A percentile compares a stretch with the other conserved stretches of the same genome.
These are phyloP conservation scores for Thelephora terrestris DNA, from an alignment of 1,284 basidiomycete genomes.

Conservation along the genomic window DNA sequence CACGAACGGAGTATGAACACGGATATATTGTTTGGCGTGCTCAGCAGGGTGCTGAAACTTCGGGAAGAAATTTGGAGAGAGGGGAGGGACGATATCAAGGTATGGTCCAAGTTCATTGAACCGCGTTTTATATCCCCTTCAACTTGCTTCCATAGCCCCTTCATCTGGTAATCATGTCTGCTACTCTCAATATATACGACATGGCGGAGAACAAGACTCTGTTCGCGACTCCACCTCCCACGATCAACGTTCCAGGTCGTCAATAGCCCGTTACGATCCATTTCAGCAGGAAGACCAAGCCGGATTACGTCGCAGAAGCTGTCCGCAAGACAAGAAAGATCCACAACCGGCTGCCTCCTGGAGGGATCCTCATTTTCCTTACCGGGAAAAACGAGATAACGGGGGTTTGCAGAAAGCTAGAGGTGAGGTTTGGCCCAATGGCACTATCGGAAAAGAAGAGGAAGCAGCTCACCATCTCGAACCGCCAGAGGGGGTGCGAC, in stretches of 20 bases:
- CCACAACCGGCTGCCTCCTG: conserved; percentile 59
- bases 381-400: conserved; percentile 74
- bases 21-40: conserved; percentile 92
- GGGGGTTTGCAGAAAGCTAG: conserved; percentile 59
- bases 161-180: conserved; percentile 97
- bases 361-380: conserved; percentile 67
- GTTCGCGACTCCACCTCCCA: conserved; percentile 78
- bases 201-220: conserved; percentile 84
- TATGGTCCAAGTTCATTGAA: conserved; percentile 19
- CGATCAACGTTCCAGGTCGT: conserved; percentile 83
- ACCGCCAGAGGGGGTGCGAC: conserved; percentile 28
- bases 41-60: conserved; percentile 85
- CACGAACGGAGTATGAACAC: conserved; percentile 99
- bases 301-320: conserved; percentile 88
- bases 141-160: conserved; percentile 49
- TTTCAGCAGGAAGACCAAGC: conserved; percentile 78
- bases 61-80: conserved; percentile 85
- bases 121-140: neutral
- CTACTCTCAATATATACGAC: conserved; percentile 89
- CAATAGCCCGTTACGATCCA: conserved; percentile 97
- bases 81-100: conserved; percentile 56
- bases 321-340: conserved; percentile 84
- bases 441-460: conserved; percentile 45
- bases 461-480: conserved; percentile 18
- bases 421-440: conserved; percentile 66